Evolutionary conservation across 768 basidiomycete genomes (phyloP).

Genomic region (Lactarius pseudohatsudake): DNA sequence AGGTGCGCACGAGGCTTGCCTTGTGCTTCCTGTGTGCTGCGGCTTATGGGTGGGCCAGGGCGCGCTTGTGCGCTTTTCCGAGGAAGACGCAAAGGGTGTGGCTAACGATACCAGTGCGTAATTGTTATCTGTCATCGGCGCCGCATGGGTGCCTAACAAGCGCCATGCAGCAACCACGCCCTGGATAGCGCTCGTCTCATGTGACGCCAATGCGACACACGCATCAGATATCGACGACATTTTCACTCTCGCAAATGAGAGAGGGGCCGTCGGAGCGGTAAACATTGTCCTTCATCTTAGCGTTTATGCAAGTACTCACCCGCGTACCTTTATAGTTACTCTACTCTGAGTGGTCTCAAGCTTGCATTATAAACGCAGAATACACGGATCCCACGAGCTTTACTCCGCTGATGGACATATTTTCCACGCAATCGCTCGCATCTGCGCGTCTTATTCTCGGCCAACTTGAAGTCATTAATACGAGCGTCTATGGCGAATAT

Average conservation of each 20-base stretch:
- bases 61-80: constrained; percentile 81
- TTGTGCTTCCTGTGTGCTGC: not conserved
- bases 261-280: constrained; percentile 81
- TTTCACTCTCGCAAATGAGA: constrained; percentile 75
- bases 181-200: constrained; percentile 89
- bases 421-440: constrained; percentile 63
- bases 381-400: constrained; percentile 64
- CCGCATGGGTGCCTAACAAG: not conserved
- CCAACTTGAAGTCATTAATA: constrained; percentile 56
- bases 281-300: constrained; percentile 28
- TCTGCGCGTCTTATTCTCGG: constrained; percentile 57
- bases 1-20: constrained; percentile 42
- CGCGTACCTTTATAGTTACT: constrained; percentile 52
- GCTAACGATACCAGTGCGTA: constrained; percentile 48
- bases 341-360: constrained; percentile 69
- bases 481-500: constrained; percentile 52
- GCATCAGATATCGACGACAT: constrained; percentile 64
- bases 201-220: constrained; percentile 74
- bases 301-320: not conserved
- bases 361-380: constrained; percentile 73
- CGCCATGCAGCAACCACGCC: constrained; percentile 60
- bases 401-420: constrained; percentile 74
- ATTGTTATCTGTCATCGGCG: not conserved
- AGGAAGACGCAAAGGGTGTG: constrained; percentile 43
- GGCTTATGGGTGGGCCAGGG: constrained; percentile 47